Base-by-base conservation (phyloP, 768 basidiomycete genomes). In the Harrya chromipes region DNA sequence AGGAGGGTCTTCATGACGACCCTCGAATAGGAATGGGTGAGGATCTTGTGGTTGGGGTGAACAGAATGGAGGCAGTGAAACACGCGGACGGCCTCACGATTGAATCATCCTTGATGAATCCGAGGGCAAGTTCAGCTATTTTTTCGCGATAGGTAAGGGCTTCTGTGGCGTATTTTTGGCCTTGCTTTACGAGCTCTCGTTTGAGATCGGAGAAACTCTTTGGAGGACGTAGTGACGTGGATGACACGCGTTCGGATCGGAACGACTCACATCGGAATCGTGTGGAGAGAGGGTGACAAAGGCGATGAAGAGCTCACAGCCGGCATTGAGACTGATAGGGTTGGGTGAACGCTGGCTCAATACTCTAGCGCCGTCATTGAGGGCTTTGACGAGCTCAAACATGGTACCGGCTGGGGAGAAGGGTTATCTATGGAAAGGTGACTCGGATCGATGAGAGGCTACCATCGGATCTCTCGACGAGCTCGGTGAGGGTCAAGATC, bases 21-120 rank as follows among this genome's bases (percentile, higher is more conserved):
- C 61, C 97, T 80, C 21, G 94, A 97, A 73, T 94, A 94, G 29
- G 92, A 93, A 70, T 99, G 97, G 3, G 94, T 97, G 50, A 99
- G 80, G 64, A 99, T 94, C 91, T 97, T 65, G 51, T 12, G 47
- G 48, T 31, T 11, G 26, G 40, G 23, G 52, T 68, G 54, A 57
- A 45, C 43, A 46, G 44, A 29, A 24, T 23, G 16, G 53, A 40
- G 47, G 53, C 27, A 43, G 47, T 35, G 43, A 60, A 53, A 49
- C 55, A 56, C 50, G 53, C 44, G 44, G 50, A 50, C 56, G 62
- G 37, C 67, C 78, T 61, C 65, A 87, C 91, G 63, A 92, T 89
- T 8, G 90, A 92, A 66, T 91, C 94, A 62, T 99, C 97, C 65
- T 89, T 87, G 65, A 98, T 90, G 74, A 98, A 98, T 40, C 85